Conservation (phyloP, 495 filamentous ascomycete species). For the Aspergillus funiculosus region DNA sequence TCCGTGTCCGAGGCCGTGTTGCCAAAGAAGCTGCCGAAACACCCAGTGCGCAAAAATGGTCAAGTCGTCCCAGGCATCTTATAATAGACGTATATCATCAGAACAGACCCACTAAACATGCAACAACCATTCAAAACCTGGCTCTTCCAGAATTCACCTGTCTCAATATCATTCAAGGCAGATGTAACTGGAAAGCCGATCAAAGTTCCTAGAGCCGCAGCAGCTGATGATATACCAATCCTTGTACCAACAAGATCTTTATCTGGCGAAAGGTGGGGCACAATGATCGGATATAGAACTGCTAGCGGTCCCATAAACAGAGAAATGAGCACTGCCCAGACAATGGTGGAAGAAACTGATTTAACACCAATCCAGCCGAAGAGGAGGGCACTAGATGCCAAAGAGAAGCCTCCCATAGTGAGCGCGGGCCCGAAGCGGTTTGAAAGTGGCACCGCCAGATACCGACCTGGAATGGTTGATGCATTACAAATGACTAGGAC, state of each 20-base stretch:
- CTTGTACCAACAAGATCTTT: slow-evolving; percentile 1
- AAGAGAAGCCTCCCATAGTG: neutral
- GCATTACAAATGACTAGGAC: slow-evolving; percentile 32
- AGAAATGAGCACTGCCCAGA: neutral
- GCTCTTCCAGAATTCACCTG: neutral
- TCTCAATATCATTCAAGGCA: slow-evolving; percentile 4
- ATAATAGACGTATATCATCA: slow-evolving; percentile 2
- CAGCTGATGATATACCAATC: slow-evolving; percentile 3
- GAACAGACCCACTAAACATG: neutral
- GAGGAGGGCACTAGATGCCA: neutral
- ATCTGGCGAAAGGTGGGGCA: neutral
- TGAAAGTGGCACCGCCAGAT: neutral
- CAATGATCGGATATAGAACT: neutral
- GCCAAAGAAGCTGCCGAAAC: too few relatives aligned
- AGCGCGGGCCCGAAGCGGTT: neutral
- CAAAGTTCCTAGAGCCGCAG: neutral
- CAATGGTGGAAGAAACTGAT: neutral
- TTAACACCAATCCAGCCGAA: neutral
- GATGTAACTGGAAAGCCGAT: neutral
- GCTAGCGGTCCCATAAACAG: neutral
- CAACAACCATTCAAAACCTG: slow-evolving; percentile 1
- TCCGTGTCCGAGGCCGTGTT: too few relatives aligned
- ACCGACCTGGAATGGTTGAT: slow-evolving; percentile 26
- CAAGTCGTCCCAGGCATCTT: neutral
- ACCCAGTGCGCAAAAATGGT: too few relatives aligned